Evolutionary conservation across 495 filamentous ascomycete genomes (phyloP), one percentile per base, ranked within the genome.

Genomic region (Bathelium albidoporum): DNA sequence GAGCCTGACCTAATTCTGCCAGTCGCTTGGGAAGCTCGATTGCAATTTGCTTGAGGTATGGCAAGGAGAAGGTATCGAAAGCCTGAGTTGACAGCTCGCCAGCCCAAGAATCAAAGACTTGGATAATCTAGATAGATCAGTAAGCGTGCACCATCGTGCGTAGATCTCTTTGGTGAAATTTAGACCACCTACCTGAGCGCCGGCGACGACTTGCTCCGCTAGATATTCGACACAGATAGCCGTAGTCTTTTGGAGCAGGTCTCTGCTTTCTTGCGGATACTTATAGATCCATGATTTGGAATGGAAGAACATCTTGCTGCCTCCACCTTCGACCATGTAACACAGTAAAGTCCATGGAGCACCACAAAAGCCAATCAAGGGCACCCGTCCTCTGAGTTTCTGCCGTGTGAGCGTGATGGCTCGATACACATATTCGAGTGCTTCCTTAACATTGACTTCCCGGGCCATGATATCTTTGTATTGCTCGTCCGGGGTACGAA

Each of bases 101-200:
- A 3, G 95, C 94, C 91, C 93, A 98, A 3, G 93, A 97, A 73
- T 98, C 94, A 72, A 98, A 98, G n/a, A 98, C 90, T 75, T 97
- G 95, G 28, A 98, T 77, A 69, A 97, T 80, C 83, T 95, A 29
- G 16, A 20, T 9, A 11, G 16, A 28, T 55, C 24, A 55, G 49
- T 16, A 55, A 28, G 5, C 20, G 20, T 26, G 24, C 5, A 26
- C 2, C 24, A 55, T 11, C 49, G 11, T 28, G 1, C 9, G 3
- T 28, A 29, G 2, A 55, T 26, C 20, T 16, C 5, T 77, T 20
- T 20, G 58, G 59, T 9, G 26, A 36, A 10, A 10, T 45, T 31
- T 20, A 16, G 55, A 45, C 16, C 2, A 7, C 70, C 24, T 76
- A 84, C 83, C 79, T 90, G 87, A 58, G 94, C 94, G 36, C 94